Base-by-base conservation (phyloP, 306 rosid species). In the Castanopsis chinensis region DNA sequence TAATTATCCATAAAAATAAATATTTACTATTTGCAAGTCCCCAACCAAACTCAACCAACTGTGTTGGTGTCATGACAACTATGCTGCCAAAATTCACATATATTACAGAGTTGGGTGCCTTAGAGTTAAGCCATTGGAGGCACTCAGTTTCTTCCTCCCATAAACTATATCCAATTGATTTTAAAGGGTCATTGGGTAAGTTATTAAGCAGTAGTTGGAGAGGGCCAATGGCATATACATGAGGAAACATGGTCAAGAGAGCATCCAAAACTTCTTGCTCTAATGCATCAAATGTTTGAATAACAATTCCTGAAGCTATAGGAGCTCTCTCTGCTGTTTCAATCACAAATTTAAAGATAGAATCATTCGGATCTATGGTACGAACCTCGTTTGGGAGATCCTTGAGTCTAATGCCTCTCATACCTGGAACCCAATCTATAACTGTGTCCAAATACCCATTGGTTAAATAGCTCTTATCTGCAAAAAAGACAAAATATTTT, bases 391-490 rank as follows among this genome's bases (percentile, higher is more conserved):
- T 49, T 49, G 78, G 78, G 21, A 75, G 57, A 60, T 75, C 78
- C 71, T 13, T 75, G 3, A 75, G 43, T 9, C 71, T 5, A 5
- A 75, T 59, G 45, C 1, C 35, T 59, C 61, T 17, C 19, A 75
- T 59, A 4, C 71, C 78, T 14, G 78, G 78, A 75, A 75, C 27
- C 78, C 78, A 75, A 37, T 75, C 57, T 35, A 75, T 9, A 25
- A 75, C 21, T 18, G 4, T 25, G 28, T 75, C 58, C 5, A 75
- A 35, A 59, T 37, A 60, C 23, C 78, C 71, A 75, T 75, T 74
- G 37, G 78, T 58, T 57, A 74, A 59, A 21, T 5, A 74, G 3
- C 70, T 74, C 35, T 74, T 69, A 23, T 74, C 78, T 74, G 56
- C 69, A 74, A 58, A 28, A 28, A 55, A 20, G 4, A 49, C 1